A percentile compares a stretch with the other conserved stretches of the same genome.
phyloP scores from a whole-genome alignment of 805 yeast genomes.

The Tetrapisispora taiwanensis region DNA sequence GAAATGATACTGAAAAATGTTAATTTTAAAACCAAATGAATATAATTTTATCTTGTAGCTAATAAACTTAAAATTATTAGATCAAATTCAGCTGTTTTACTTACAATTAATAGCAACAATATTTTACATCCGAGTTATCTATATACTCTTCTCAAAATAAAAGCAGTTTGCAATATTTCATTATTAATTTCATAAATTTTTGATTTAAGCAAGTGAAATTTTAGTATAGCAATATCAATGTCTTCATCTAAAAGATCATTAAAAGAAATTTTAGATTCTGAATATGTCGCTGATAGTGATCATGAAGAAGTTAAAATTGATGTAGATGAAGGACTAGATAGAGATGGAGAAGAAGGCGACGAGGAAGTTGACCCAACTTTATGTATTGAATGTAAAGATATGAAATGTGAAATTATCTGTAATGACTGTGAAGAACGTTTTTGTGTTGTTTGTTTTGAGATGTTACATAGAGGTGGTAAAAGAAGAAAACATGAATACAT shows the following conservation, averaged over 20 bases:
- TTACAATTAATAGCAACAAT: too few relatives aligned
- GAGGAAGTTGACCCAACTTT: conserved; percentile 29
- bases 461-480: conserved; percentile 61
- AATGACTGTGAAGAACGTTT: conserved; percentile 53
- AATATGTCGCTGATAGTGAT: conserved; percentile 26
- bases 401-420: conserved; percentile 58
- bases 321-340: conserved; percentile 10
- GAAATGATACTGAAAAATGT: too few relatives aligned
- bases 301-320: conserved; percentile 11
- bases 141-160: too few relatives aligned
- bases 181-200: too few relatives aligned
- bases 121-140: too few relatives aligned
- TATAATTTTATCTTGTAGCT: too few relatives aligned
- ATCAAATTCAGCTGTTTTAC: too few relatives aligned
- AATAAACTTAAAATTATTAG: too few relatives aligned
- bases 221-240: too few relatives aligned
- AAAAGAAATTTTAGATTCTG: conserved; percentile 32
- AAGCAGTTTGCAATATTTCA: too few relatives aligned
- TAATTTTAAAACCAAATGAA: too few relatives aligned
- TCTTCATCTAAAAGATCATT: conserved; percentile 22
- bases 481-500: conserved; percentile 37
- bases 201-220: too few relatives aligned
- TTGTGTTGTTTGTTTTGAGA: conserved; percentile 59
- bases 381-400: conserved; percentile 67
- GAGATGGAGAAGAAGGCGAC: conserved; percentile 19